Conservation (phyloP, 176 grass and related monocot species). For the Sorghum bicolor region DNA sequence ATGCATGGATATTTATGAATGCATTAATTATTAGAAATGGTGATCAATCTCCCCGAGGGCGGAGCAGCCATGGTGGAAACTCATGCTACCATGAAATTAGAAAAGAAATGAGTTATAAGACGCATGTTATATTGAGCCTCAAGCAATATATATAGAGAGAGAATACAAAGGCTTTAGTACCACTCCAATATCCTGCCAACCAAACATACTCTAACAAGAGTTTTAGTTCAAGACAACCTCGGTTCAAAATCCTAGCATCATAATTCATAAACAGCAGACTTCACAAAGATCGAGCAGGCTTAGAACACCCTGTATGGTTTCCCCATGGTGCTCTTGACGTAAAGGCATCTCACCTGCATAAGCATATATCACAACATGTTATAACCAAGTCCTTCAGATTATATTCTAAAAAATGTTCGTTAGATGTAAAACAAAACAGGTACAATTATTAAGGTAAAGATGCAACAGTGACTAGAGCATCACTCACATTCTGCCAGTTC, state of each 20-base stretch:
- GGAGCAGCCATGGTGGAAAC: no score
- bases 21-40: no score
- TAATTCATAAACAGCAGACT: slow-evolving; percentile 23
- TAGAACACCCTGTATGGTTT: slow-evolving; percentile 80
- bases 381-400: background rate
- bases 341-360: slow-evolving; percentile 84
- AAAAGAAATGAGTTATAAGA: no score
- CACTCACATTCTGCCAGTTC: slow-evolving; percentile 97
- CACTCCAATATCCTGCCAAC: background rate
- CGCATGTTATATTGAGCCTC: no score
- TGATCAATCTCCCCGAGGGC: no score
- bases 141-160: no score
- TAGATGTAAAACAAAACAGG: no score
- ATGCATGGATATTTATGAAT: no score
- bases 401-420: background rate
- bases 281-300: no score
- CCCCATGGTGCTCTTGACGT: slow-evolving; percentile 99
- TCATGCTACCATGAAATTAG: no score
- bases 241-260: background rate
- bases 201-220: background rate
- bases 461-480: background rate
- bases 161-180: background rate
- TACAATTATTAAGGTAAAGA: background rate
- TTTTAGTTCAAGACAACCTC: slow-evolving; percentile 9
- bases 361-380: background rate